Base-by-base conservation (phyloP, 192 early-diverging fungal species). In the Coemansia javaensis region DNA sequence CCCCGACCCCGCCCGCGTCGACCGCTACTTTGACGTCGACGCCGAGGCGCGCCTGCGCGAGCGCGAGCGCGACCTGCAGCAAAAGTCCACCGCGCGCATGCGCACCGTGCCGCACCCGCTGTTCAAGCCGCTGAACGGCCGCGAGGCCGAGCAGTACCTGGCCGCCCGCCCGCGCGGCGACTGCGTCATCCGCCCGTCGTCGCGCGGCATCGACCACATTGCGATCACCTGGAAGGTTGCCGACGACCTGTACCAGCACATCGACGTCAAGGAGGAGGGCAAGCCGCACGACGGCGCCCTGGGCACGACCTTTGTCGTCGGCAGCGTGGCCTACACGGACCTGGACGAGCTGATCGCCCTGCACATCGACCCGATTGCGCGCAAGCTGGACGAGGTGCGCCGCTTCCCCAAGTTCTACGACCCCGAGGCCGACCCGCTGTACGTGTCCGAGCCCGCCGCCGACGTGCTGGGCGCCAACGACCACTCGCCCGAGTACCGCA, bases 141-240 rank as follows among this genome's bases (percentile, higher is more conserved):
- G 81, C 32, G 80, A 87, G 47, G 93, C 93, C 5, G 81, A 84
- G 55, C 62, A 81, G 49, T 86, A 84, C 37, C 62, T 97, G 50
- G 75, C 77, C 14, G 63, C 70, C 13, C 77, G 85, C 21, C 77
- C 75, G 15, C 65, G 77, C 11, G 96, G 94, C 16, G 82, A 85
- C 34, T 64, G 86, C 14, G 86, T 99, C 4, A 88, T 99, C 45
- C 81, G 94, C 9, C 91, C 92, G 5, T 97, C 94, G 16, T 89
- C 88, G 7, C 84, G 85, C 12, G 91, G 91, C n/a, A 64, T 80
- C 17, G 82, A 91, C 63, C 91, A 93, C 53, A 78, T 99, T 12
- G 85, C 89, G 1, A 85, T 97, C 16, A 97, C 91, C 14, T 94
- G 90, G 88, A 96, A 97, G 57, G 82, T 94, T 7, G 86, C 77